phyloP scores from a whole-genome alignment of 176 grass and related monocot genomes.

The Oryza brachyantha region DNA sequence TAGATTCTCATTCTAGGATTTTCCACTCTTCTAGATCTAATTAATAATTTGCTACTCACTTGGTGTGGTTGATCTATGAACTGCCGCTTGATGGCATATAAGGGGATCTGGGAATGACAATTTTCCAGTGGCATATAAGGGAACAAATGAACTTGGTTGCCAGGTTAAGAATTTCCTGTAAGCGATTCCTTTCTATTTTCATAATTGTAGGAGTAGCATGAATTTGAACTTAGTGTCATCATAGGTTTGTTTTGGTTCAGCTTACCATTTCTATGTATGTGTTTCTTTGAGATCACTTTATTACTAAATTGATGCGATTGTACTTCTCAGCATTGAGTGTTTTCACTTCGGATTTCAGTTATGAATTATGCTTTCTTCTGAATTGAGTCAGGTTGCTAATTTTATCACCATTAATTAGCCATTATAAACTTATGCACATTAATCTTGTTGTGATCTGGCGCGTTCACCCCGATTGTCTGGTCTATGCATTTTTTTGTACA shows the following conservation, averaged over 20 bases:
- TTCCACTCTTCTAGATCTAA: neutral
- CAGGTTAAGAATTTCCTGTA: neutral
- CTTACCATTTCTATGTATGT: neutral
- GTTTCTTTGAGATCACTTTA: neutral
- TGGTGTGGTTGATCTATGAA: neutral
- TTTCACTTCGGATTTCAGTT: neutral
- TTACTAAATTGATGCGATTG: neutral
- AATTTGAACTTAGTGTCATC: neutral
- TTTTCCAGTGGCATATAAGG: neutral
- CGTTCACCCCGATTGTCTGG: neutral
- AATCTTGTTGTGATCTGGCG: neutral
- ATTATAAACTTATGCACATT: neutral
- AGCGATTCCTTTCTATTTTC: neutral
- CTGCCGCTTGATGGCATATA: neutral
- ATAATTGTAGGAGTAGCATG: conserved; percentile 21
- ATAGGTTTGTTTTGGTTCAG: neutral
- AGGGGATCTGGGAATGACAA: neutral
- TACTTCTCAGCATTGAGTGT: neutral
- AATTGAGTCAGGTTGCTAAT: neutral
- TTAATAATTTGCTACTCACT: neutral
- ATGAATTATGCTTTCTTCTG: neutral
- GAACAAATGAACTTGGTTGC: neutral
- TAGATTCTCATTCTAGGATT: neutral
- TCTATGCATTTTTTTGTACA: conserved; percentile 11
- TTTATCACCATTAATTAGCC: neutral